A percentile compares a stretch with the other conserved stretches of the same genome.
These are phyloP conservation scores for Aspergillus ochraceoroseus DNA, from an alignment of 2,329 filamentous ascomycete species.

Conservation along the genomic window DNA sequence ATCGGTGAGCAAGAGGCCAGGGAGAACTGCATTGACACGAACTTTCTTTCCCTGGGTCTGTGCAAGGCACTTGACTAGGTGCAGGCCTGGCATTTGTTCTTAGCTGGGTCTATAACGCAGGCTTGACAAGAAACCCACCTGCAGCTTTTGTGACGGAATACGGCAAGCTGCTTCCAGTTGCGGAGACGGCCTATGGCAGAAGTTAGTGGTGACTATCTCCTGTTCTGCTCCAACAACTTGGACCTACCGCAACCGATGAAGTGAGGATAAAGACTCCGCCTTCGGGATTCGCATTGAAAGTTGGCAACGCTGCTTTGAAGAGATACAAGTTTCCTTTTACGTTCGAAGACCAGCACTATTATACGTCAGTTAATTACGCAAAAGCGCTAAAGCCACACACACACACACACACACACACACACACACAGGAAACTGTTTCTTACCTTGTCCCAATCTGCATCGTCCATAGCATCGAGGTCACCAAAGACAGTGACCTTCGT, in stretches of 20 bases:
- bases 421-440: too few relatives aligned
- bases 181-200: conserved; percentile 43
- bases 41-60: conserved; percentile 58
- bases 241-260: conserved; percentile 54
- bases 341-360: conserved; percentile 58
- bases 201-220: conserved; percentile 2
- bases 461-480: conserved; percentile 55
- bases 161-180: conserved; percentile 57
- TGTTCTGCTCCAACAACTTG: conserved; percentile 16
- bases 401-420: too few relatives aligned
- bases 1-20: conserved; percentile 62
- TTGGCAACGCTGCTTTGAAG: conserved; percentile 54
- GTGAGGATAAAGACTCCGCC: conserved; percentile 62
- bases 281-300: conserved; percentile 57
- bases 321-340: conserved; percentile 54
- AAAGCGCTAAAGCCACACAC: too few relatives aligned
- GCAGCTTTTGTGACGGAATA: conserved; percentile 76
- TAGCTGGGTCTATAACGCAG: conserved; percentile 1
- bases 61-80: conserved; percentile 62
- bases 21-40: conserved; percentile 60
- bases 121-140: conserved; percentile 37
- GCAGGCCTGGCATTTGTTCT: conserved; percentile 46
- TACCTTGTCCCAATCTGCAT: conserved; percentile 62
- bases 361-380: neutral
- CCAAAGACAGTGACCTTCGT: conserved; percentile 56